Evolutionary conservation across 768 basidiomycete genomes (phyloP).

Genomic region (Lactarius quietus): DNA sequence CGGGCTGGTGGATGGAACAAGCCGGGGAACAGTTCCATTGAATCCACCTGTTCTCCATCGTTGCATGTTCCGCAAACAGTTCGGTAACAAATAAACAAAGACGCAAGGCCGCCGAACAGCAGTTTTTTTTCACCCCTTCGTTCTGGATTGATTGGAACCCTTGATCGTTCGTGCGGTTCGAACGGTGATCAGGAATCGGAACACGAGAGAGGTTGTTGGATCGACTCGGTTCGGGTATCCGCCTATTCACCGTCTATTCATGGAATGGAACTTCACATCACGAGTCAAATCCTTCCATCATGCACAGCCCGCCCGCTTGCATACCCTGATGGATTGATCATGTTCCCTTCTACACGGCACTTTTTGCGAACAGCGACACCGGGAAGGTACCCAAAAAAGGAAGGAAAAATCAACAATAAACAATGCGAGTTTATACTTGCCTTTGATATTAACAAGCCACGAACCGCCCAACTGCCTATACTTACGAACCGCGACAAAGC

Average conservation of each 20-base stretch:
- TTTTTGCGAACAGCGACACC: neutral
- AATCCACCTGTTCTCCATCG: neutral
- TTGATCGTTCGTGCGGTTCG: neutral
- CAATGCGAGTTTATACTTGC: conserved; percentile 22
- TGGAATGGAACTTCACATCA: conserved; percentile 16
- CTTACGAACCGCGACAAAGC: conserved; percentile 18
- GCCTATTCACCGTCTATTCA: neutral
- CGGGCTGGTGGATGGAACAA: no score
- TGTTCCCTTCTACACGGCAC: neutral
- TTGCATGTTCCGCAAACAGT: neutral
- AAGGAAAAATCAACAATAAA: conserved; percentile 9
- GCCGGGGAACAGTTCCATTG: neutral
- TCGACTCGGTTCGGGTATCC: neutral
- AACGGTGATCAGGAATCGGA: neutral
- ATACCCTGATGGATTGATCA: conserved; percentile 10
- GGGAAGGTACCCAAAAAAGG: neutral
- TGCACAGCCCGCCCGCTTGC: neutral
- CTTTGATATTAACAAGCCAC: conserved; percentile 15
- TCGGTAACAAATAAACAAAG: neutral
- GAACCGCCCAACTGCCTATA: conserved; percentile 12
- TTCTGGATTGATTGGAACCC: neutral
- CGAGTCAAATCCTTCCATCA: conserved; percentile 20
- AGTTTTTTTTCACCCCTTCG: neutral
- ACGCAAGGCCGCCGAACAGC: neutral
- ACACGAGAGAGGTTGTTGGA: neutral